Evolutionary conservation across 2,329 filamentous ascomycete species (phyloP), one percentile per base, ranked within the genome.

Genomic region (Aspergillus udagawae): DNA sequence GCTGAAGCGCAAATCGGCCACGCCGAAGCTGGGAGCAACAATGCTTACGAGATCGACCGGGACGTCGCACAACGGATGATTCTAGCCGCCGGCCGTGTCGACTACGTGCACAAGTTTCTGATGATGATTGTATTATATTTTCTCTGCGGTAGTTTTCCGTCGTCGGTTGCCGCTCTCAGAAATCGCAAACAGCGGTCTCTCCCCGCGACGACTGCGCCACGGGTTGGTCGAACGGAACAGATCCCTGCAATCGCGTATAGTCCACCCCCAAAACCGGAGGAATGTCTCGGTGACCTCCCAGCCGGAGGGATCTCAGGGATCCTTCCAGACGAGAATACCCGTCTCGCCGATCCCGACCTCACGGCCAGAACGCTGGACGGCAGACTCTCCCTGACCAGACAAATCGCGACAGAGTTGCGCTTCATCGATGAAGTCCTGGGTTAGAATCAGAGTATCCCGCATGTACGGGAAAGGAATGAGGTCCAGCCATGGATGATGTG

Each of bases 241-340:
- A 50, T 77, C 70, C 42, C 66, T 60, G 56, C 78, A 81, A 8
- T 73, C 76, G 27, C 64, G 56, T 5, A 80, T 58, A 25, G 80
- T 63, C 53, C 70, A 77, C 4, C 66, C 67, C 72, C 74, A 81
- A 51, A 68, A 70, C 28, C 60, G 60, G 52, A 72, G 61, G 61
- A 80, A 80, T 1, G 67, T 65, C 52, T 74, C 69, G 0, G 71
- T 77, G 3, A 79, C 61, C 62, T 80, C 78, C 78, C 77, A 80
- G 44, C 72, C 74, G 4, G 64, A 57, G 2, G 70, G 55, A 28
- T 68, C 57, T 70, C 77, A 79, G 9, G 77, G 75, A 21, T 73
- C 69, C 10, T 67, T 67, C 76, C 77, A 79, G 10, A 74, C 58
- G 44, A 62, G 56, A 4, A n/a, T 58, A 42, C 56, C 27, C 27